Base-by-base conservation (phyloP, 306 rosid genomes). In the Ammopiptanthus mongolicus region DNA sequence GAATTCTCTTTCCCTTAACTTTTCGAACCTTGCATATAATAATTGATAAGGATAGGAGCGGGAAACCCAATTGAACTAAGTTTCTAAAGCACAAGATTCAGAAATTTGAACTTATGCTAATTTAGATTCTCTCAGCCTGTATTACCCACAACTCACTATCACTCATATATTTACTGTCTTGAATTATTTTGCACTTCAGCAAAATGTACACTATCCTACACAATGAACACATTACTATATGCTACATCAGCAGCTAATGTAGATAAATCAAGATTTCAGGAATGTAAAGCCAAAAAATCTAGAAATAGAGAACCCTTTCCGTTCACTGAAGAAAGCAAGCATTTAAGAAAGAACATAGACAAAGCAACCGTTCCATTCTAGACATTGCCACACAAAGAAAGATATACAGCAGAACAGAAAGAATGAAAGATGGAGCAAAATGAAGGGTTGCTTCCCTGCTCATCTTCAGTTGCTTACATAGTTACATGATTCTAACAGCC, bases 401-500 rank as follows among this genome's bases (percentile, higher is more conserved):
- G 63, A 62, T 69, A 78, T 59, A 72, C 83, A 64, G 18, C 72
- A 37, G 65, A 77, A 51, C 44, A 39, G 10, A 75, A 25, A 25
- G 3, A 25, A 25, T 25, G 28, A 25, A 50, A 61, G 73, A 69
- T 41, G 70, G 34, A 70, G 70, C 57, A 42, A 73, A 63, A 23
- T 74, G 37, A 23, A 37, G 59, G 41, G 71, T 61, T 83, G 58
- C 78, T 77, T 75, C 65, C 61, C 82, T 69, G 74, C 78, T 41
- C 76, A 13, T 75, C 78, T 63, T 69, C 28, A 71, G 78, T 34
- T 75, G 65, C 17, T 73, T 66, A 53, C 17, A 44, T 41, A 10
- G 14, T 44, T 13, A 3, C 75, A 71, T 36, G 39, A 69, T 65
- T 78, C 82, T 88, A 81, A 77, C 50, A 68, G n/a, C 81, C 83